These are phyloP conservation scores for Pythium rishiriense DNA, from an alignment of 352 stramenopile genomes.

Conservation along the genomic window DNA sequence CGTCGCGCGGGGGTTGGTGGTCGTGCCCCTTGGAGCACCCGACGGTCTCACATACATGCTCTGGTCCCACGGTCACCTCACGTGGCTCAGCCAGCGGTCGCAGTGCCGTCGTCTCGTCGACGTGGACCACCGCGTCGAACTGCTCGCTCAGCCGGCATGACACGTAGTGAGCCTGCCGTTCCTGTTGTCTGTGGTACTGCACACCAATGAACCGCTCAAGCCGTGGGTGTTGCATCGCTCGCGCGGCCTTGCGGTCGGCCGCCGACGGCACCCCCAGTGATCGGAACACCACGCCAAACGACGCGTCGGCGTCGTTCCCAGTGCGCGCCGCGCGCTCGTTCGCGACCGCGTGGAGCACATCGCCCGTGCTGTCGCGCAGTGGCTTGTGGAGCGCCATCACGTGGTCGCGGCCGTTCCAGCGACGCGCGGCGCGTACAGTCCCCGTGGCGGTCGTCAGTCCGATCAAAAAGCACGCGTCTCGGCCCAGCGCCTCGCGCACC, in stretches of 20 bases:
- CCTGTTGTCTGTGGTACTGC: slow-evolving; percentile 31
- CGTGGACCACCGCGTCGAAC: slow-evolving; percentile 34
- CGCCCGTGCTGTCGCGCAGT: slow-evolving; percentile 21
- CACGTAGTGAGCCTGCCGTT: slow-evolving; percentile 34
- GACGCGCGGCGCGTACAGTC: slow-evolving; percentile 27
- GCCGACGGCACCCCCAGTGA: neutral
- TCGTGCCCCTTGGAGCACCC: slow-evolving; percentile 26
- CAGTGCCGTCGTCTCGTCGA: slow-evolving; percentile 34
- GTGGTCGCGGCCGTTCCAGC: slow-evolving; percentile 35
- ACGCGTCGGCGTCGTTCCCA: slow-evolving; percentile 2
- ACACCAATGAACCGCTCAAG: slow-evolving; percentile 38
- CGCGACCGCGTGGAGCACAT: slow-evolving; percentile 28
- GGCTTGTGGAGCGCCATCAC: slow-evolving; percentile 30
- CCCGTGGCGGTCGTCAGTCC: slow-evolving; percentile 32
- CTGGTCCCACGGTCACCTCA: neutral
- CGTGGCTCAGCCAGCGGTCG: slow-evolving; percentile 23
- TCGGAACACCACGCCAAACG: slow-evolving; percentile 33
- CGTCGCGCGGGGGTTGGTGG: slow-evolving; percentile 5
- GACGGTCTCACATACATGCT: slow-evolving; percentile 12
- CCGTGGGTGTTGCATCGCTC: slow-evolving; percentile 17
- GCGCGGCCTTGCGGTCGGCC: neutral
- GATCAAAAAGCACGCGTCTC: slow-evolving; percentile 30
- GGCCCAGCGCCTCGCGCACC: slow-evolving; percentile 26
- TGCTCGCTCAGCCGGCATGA: slow-evolving; percentile 30
- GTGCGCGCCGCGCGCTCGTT: neutral